A percentile compares a stretch with the other conserved stretches of the same genome.
Conservation (phyloP, 192 early-diverging fungal genomes). For the Coemansia sp. region DNA sequence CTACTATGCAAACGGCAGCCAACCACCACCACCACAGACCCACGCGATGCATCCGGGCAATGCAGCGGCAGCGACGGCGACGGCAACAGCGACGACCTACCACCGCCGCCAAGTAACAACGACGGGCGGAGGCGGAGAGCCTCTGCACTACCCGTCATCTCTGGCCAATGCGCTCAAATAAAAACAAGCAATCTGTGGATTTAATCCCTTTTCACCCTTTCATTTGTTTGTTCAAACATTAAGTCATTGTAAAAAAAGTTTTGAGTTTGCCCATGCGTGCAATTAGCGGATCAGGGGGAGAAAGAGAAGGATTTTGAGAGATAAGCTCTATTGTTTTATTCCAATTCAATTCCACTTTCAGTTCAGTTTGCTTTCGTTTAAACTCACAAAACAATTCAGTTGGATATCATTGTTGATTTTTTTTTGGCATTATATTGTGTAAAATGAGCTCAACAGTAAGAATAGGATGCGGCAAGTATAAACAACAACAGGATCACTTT, state of each 20-base stretch:
- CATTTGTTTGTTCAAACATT: too few species aligned
- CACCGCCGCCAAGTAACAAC: conserved; percentile 7
- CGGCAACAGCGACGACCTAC: neutral
- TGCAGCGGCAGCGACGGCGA: neutral
- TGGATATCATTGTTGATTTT: neutral
- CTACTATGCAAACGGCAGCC: conserved; percentile 3
- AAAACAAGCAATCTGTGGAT: too few species aligned
- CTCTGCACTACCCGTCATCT: conserved; percentile 13
- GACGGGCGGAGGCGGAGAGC: neutral
- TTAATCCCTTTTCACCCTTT: too few species aligned
- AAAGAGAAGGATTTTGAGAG: too few species aligned
- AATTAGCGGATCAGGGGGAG: too few species aligned
- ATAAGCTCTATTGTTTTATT: too few species aligned
- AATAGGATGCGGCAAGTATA: conserved; percentile 44
- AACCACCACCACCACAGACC: neutral
- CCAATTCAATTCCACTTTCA: too few species aligned
- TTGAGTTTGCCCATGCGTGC: too few species aligned
- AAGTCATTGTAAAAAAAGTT: too few species aligned
- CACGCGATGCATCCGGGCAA: neutral
- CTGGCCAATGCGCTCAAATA: conserved; percentile 10
- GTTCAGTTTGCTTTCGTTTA: neutral
- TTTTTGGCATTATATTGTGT: conserved; percentile 7
- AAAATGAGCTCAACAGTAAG: conserved; percentile 23
- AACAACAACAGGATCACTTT: too few species aligned
- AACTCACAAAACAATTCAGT: too few species aligned